These are phyloP conservation scores for Trichoderma brevicompactum DNA, from an alignment of 2,329 filamentous ascomycete genomes.

Conservation along the genomic window DNA sequence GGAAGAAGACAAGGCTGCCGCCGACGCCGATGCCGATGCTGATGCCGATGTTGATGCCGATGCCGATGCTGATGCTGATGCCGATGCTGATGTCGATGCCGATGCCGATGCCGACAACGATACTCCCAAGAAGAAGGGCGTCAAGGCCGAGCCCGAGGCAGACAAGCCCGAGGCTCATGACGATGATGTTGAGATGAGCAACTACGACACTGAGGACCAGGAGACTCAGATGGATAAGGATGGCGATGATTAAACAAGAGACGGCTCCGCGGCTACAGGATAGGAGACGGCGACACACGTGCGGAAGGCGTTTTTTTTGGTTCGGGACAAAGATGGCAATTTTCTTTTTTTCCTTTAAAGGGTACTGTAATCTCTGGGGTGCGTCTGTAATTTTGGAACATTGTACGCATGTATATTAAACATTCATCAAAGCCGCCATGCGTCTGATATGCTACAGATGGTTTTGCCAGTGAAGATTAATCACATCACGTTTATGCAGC, in stretches of 20 bases:
- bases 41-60: constrained; percentile 7
- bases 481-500: not conserved
- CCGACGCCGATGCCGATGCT: constrained; percentile 14
- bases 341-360: not conserved
- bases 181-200: constrained; percentile 56
- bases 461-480: not conserved
- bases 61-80: constrained; percentile 19
- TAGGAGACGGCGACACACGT: not conserved
- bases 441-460: not conserved
- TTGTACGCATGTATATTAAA: constrained; percentile 22
- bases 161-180: constrained; percentile 46
- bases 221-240: constrained; percentile 44
- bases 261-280: not conserved
- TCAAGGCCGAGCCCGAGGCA: constrained; percentile 35
- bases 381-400: constrained; percentile 12
- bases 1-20: constrained; percentile 27
- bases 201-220: constrained; percentile 51
- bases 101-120: constrained; percentile 30
- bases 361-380: constrained; percentile 2
- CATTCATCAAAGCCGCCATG: not conserved
- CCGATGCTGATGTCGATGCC: not conserved
- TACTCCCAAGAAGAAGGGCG: constrained; percentile 34
- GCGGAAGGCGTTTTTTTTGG: constrained; percentile 16
- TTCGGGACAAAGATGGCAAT: constrained; percentile 1
- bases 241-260: constrained; percentile 38